A percentile compares a stretch with the other conserved stretches of the same genome.
These are phyloP conservation scores for Hypoxylon cercidicola DNA, from an alignment of 495 filamentous ascomycete genomes.

Conservation along the genomic window DNA sequence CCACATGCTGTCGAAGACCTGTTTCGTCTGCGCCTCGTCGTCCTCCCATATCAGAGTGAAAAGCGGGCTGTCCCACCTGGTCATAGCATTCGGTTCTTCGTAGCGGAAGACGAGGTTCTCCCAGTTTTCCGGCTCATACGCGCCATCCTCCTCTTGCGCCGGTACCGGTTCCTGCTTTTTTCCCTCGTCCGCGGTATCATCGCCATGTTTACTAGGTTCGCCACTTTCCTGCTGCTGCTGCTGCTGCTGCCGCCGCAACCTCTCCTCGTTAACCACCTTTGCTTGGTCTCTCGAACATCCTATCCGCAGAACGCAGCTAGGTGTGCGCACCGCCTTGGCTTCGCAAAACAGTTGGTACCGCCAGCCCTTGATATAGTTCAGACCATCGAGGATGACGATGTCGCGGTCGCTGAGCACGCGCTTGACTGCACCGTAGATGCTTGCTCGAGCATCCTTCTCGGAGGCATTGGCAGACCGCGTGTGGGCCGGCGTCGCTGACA, in stretches of 20 bases:
- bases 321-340: constrained; percentile 84
- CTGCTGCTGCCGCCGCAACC: constrained; percentile 44
- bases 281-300: constrained; percentile 79
- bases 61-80: constrained; percentile 91
- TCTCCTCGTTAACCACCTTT: constrained; percentile 65
- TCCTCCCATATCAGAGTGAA: constrained; percentile 91
- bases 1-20: constrained; percentile 72
- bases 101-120: constrained; percentile 95
- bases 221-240: not conserved
- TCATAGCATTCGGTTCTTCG: constrained; percentile 96
- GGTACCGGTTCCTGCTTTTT: constrained; percentile 23
- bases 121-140: constrained; percentile 75
- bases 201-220: not conserved
- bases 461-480: constrained; percentile 65
- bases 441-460: constrained; percentile 93
- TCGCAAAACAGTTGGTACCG: constrained; percentile 96
- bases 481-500: constrained; percentile 58
- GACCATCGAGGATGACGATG: constrained; percentile 87
- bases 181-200: constrained; percentile 7
- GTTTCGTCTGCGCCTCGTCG: constrained; percentile 58
- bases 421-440: constrained; percentile 86
- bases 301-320: constrained; percentile 86
- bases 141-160: constrained; percentile 56
- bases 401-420: constrained; percentile 78
- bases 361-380: constrained; percentile 99